Conservation (phyloP, 805 yeast genomes). For the Wilhelminamyces savonicus region DNA sequence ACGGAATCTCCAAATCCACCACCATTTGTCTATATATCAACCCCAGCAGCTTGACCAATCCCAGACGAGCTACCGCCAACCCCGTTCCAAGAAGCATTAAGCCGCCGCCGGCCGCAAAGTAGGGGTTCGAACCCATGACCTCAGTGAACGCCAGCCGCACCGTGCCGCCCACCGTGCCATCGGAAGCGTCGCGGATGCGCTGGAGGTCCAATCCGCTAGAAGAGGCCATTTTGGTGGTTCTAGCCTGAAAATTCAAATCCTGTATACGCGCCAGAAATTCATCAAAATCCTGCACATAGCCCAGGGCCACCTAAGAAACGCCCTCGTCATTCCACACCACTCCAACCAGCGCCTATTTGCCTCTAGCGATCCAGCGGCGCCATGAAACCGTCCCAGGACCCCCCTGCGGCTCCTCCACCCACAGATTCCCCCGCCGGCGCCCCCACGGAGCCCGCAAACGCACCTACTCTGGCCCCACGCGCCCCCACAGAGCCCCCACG, state of each 20-base stretch:
- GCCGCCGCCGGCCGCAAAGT: conserved; percentile 98
- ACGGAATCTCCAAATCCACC: conserved; percentile 89
- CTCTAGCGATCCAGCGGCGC: too few relatives aligned
- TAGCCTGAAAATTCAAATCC: too few relatives aligned
- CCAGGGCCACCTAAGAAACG: too few relatives aligned
- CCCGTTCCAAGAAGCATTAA: conserved; percentile 92
- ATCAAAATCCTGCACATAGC: too few relatives aligned
- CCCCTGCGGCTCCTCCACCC: too few relatives aligned
- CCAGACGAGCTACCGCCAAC: conserved; percentile 70
- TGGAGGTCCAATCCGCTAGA: conserved; percentile 24
- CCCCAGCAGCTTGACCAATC: conserved; percentile 54
- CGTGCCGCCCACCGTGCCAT: conserved; percentile 32
- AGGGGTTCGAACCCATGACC: conserved; percentile 71
- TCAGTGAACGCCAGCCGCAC: conserved; percentile 39
- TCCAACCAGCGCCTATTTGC: too few relatives aligned
- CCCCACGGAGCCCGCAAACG: too few relatives aligned
- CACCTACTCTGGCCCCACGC: too few relatives aligned
- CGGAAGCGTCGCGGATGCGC: conserved; percentile 27
- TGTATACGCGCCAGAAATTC: too few relatives aligned
- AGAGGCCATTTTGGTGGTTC: conserved; percentile 1
- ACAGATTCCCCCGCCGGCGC: too few relatives aligned
- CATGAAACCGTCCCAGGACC: too few relatives aligned
- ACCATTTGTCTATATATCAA: conserved; percentile 76
- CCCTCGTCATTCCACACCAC: too few relatives aligned
- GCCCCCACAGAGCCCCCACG: not conserved